Evolutionary conservation across 2,329 filamentous ascomycete genomes (phyloP), one percentile per base, ranked within the genome.

Genomic region (Fonsecaea nubica): DNA sequence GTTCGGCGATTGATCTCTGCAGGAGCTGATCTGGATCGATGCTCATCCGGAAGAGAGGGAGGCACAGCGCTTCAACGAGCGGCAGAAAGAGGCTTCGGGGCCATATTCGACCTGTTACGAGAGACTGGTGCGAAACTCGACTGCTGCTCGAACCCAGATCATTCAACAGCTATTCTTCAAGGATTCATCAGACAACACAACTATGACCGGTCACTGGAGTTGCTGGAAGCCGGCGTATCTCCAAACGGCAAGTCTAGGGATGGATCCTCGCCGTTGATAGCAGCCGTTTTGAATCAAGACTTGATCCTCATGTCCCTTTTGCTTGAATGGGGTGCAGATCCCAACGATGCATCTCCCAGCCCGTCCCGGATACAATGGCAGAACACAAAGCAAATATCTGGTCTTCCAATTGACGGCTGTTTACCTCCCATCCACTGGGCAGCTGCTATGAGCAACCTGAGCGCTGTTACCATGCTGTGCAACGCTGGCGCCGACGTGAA

Each of bases 51-150:
- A n/a, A 36, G 35, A 62, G 21, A 30, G 10, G 50, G 50, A 45
- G 21, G 35, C 18, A 55, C 60, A 30, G 32, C 38, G 35, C 50
- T 62, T 36, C 36, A 55, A 36, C 18, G 36, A 21, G 60, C 60
- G 2, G 36, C 36, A 13, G 60, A 56, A 38, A 38, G n/a, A 21
- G 60, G 60, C 5, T 45, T 30, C 40, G 25, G 32, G 18, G 25
- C 35, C 40, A 62, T 62, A 15, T 45, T 62, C 18, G 60, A 62
- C 21, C 8, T 21, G 6, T 56, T 62, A 30, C 38, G 38, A 56
- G 6, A 18, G 6, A 38, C 50, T 8, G 60, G 60, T 18, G 52
- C 52, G 1, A 33, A 18, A 3, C n/a, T 56, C 9, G 40, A 62
- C 18, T 35, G 21, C n/a, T 55, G 35, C 40, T 21, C 36, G 32